Conservation (phyloP, 768 basidiomycete genomes). For the Tulasnella calospora region DNA sequence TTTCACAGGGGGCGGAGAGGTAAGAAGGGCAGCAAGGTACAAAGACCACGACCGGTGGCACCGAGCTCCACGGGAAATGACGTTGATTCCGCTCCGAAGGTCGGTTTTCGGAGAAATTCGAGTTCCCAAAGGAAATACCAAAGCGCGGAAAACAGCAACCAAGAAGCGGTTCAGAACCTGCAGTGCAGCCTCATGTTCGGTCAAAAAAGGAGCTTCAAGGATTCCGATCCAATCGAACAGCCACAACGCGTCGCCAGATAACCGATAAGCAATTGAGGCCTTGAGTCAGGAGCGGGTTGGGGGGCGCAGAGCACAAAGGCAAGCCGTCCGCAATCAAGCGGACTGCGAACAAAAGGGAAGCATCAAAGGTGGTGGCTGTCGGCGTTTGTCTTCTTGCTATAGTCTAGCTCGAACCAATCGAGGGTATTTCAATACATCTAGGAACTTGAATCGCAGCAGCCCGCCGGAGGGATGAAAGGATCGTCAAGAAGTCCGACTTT, state of each 20-base stretch:
- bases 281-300: background rate
- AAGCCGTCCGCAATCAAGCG: background rate
- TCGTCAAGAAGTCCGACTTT: background rate
- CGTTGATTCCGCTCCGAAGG: background rate
- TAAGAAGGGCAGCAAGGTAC: background rate
- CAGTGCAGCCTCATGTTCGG: conserved; percentile 1
- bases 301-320: background rate
- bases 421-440: background rate
- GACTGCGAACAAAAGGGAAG: background rate
- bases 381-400: background rate
- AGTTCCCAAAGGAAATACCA: background rate
- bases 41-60: background rate
- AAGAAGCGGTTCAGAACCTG: conserved; percentile 4
- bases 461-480: conserved; percentile 2
- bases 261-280: conserved; percentile 7
- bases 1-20: background rate
- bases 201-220: background rate
- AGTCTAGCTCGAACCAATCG: background rate
- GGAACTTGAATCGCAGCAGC: conserved; percentile 1
- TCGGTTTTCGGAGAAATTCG: background rate
- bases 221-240: background rate
- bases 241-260: background rate
- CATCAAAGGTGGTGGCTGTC: background rate
- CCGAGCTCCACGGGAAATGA: background rate
- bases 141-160: background rate